Base-by-base conservation (phyloP, 1,284 basidiomycete species). In the Sutorius eximius region DNA sequence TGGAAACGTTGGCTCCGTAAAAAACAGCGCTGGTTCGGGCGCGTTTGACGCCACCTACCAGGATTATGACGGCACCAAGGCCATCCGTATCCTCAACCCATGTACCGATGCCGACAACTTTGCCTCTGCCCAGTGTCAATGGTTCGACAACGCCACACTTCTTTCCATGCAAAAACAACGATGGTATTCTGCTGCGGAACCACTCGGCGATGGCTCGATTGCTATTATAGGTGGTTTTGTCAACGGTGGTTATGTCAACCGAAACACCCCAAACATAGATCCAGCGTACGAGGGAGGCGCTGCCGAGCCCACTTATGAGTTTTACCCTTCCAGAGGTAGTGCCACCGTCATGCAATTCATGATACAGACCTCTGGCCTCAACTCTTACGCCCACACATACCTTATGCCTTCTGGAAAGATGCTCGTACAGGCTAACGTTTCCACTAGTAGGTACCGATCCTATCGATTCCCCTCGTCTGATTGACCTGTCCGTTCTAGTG, bases 171-270 rank as follows among this genome's bases (percentile, higher is more conserved):
- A 91, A 59, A 82, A 79, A 52, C 74, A 82, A 60, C 82, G 94
- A 18, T 96, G 93, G 93, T 95, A 95, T 61, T 93, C 93, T 29
- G 85, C 90, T 12, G 91, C 92, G 42, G 89, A 92, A 68, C 74
- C 87, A 9, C 77, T 89, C 3, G 86, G 77, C 0, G 81, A 90
- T 62, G 88, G 89, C 30, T 74, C 75, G 3, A 71, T 93, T 43
- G 88, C 84, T 18, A 74, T 93, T 46, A 87, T 91, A 44, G 91
- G 91, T 48, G 91, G 91, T 38, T 89, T 93, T 69, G 81, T 86
- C 56, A 90, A 87, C 69, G 94, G 94, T 61, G 87, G 88, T 22
- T 94, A 95, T 72, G 82, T 95, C 72, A 96, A 97, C 72, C 80
- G 93, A 16, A 95, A 90, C 64, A 80, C 74, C 36, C 88, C 88